Evolutionary conservation across 108 stramenopile species (phyloP).

Genomic region (Skeletonema menzelii): DNA sequence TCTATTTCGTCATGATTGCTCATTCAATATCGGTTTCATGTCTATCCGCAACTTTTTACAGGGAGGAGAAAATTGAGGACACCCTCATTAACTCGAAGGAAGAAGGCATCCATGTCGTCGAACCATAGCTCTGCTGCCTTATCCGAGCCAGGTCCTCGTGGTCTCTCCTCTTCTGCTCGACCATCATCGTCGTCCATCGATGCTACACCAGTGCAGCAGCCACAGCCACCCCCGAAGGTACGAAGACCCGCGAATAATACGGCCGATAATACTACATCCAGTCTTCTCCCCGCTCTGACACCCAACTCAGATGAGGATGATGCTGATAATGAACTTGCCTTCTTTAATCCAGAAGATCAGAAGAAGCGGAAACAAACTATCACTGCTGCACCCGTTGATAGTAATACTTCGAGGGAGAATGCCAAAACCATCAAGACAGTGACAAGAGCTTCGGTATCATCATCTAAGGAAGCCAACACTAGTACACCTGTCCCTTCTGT

Average conservation of each 20-base stretch:
- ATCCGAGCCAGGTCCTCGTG: constrained; percentile 29
- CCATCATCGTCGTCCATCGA: constrained; percentile 17
- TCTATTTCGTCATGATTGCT: neutral
- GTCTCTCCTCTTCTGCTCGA: neutral
- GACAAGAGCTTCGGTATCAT: neutral
- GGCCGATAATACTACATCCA: neutral
- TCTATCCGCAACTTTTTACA: neutral
- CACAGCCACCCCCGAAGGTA: neutral
- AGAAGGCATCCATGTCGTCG: constrained; percentile 10
- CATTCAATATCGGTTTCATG: neutral
- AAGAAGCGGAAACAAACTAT: constrained; percentile 4
- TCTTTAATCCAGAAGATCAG: constrained; percentile 20
- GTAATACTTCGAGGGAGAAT: neutral
- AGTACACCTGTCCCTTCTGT: neutral
- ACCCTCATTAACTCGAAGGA: constrained; percentile 31
- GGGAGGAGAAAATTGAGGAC: constrained; percentile 40
- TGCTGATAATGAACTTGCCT: constrained; percentile 33
- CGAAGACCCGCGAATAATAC: neutral
- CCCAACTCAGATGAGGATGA: constrained; percentile 39
- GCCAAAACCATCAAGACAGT: neutral
- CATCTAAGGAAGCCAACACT: neutral
- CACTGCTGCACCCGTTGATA: neutral
- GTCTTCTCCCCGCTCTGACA: constrained; percentile 33
- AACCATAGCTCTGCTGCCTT: constrained; percentile 17
- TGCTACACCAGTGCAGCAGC: constrained; percentile 4